A percentile compares a stretch with the other conserved stretches of the same genome.
Conservation (phyloP, 2,329 filamentous ascomycete species). For the Allantophomopsis cytisporea region DNA sequence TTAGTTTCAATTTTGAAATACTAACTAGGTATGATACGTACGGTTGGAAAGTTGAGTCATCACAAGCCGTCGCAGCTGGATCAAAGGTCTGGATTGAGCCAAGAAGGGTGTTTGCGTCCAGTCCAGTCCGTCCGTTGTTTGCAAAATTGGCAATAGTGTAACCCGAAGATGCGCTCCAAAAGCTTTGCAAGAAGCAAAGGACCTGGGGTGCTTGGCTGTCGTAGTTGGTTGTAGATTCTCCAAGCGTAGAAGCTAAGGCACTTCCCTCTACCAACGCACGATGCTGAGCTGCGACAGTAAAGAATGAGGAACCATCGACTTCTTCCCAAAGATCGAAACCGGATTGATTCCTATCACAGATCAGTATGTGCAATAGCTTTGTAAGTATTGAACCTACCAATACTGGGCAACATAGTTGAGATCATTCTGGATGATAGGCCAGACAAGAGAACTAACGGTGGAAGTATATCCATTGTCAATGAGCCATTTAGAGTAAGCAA, state of each 20-base stretch:
- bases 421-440: constrained; percentile 67
- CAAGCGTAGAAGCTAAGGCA: constrained; percentile 48
- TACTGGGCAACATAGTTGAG: constrained; percentile 63
- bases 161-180: constrained; percentile 46
- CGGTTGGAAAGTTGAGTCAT: constrained; percentile 63
- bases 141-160: constrained; percentile 61
- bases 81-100: constrained; percentile 58
- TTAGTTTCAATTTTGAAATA: background rate
- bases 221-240: constrained; percentile 45
- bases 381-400: constrained; percentile 28
- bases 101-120: constrained; percentile 60
- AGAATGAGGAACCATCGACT: constrained; percentile 64
- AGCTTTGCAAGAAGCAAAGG: constrained; percentile 60
- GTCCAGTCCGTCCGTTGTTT: constrained; percentile 48
- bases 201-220: constrained; percentile 53
- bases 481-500: constrained; percentile 61
- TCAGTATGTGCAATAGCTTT: constrained; percentile 1
- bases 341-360: constrained; percentile 25
- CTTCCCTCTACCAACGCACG: constrained; percentile 56
- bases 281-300: constrained; percentile 58
- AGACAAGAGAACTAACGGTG: constrained; percentile 36
- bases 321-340: constrained; percentile 79
- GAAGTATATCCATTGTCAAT: constrained; percentile 41
- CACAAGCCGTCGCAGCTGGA: constrained; percentile 46
- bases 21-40: constrained; percentile 19